Base-by-base conservation (phyloP, 1,284 basidiomycete species). In the Pisolithus thermaeus region DNA sequence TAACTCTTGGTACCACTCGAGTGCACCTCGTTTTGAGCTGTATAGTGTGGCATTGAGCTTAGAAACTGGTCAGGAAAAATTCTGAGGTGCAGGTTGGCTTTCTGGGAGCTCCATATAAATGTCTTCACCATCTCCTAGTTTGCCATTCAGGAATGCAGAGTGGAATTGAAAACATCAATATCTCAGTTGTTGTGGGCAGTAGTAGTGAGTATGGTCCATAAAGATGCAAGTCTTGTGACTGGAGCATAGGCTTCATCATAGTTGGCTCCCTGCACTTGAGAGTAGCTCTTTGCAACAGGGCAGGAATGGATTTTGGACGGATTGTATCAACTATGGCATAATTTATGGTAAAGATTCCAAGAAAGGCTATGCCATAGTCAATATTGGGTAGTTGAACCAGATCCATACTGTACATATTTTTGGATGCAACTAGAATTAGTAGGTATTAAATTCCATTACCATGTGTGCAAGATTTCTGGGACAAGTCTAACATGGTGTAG, bases 101-200 rank as follows among this genome's bases (percentile, higher is more conserved):
- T 37, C 36, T 7, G 47, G 50, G 12, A 51, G 23, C 27, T 50
- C 37, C 50, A 49, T 55, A 30, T 52, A 55, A 3, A 55, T 55
- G 0, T 49, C 14, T 18, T 52, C 40, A 9, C 52, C 20, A 2
- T 16, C 8, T 5, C 46, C 40, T 2, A 49, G 14, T 9, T 49
- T 49, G 3, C 48, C 38, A 23, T 49, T 49, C 12, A 49, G 28
- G 18, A 36, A 55, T 7, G 49, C 38, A 6, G 45, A 48, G 5
- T 56, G 46, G 8, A 53, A 14, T 56, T 27, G 7, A 56, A 49
- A 2, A 53, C 7, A 7, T 53, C 42, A 0, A 56, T 38, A 1
- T 56, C 42, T 49, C 54, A 56, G 16, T 56, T 16, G n/a, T 51
- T 27, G 0, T 23, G 3, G 4, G 49, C 38, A 1, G 42, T 32